Percentiles rank a stretch among this genome's conserved stretches.
Evolutionary conservation across 2,329 filamentous ascomycete genomes (phyloP).

Genomic region (Ophiognomonia clavigignenti-juglandacearum): DNA sequence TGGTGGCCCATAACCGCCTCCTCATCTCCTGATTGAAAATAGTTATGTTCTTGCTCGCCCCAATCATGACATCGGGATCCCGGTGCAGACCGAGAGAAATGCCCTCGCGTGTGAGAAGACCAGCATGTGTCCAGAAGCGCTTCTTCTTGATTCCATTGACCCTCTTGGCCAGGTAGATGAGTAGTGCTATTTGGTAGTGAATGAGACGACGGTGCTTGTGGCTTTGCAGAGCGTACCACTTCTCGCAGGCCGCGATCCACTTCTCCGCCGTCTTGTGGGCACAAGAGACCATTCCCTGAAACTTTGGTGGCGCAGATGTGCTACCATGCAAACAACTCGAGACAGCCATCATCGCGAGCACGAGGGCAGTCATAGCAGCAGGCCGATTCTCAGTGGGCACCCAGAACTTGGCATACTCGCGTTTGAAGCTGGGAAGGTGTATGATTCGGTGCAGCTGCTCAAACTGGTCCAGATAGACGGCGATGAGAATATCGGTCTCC

Average conservation of each 20-base stretch:
- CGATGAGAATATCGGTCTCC: constrained; percentile 43
- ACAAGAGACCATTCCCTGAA: constrained; percentile 54
- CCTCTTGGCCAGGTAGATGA: constrained; percentile 56
- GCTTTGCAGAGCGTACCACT: constrained; percentile 51
- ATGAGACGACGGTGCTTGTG: constrained; percentile 57
- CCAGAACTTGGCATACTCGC: constrained; percentile 54
- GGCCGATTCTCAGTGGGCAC: constrained; percentile 37
- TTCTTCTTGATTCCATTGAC: constrained; percentile 63
- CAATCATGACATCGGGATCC: constrained; percentile 49
- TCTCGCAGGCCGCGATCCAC: constrained; percentile 52
- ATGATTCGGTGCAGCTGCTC: constrained; percentile 53
- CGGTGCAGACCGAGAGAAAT: constrained; percentile 56
- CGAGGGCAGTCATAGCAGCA: constrained; percentile 51
- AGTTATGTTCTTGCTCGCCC: constrained; percentile 41
- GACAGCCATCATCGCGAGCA: constrained; percentile 57
- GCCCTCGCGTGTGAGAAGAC: constrained; percentile 51
- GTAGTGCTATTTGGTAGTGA: constrained; percentile 55
- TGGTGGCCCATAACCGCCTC: constrained; percentile 55
- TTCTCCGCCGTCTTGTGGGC: constrained; percentile 50
- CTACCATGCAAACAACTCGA: constrained; percentile 53
- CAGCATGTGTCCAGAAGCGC: constrained; percentile 55
- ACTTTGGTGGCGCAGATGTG: constrained; percentile 38
- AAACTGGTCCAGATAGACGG: constrained; percentile 49
- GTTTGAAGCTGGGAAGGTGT: constrained; percentile 53
- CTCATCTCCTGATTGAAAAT: constrained; percentile 60